Percentiles rank a stretch among this genome's conserved stretches.
phyloP scores from a whole-genome alignment of 2,329 filamentous ascomycete species.

The Ascochyta koolunga region DNA sequence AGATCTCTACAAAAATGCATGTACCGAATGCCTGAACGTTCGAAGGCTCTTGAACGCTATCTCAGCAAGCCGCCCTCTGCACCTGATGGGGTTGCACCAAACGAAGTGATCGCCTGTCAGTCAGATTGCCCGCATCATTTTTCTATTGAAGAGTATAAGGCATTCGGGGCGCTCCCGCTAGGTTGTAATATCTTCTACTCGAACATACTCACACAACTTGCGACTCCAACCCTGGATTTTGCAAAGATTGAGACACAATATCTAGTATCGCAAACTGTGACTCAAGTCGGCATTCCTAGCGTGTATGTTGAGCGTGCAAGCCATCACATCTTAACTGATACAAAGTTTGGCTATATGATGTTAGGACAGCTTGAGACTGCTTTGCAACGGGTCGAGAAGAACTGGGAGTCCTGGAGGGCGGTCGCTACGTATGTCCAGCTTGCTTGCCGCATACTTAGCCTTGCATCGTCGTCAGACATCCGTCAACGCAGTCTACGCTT shows the following conservation, averaged over 20 bases:
- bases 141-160: slow-evolving; percentile 61
- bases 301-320: slow-evolving; percentile 32
- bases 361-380: slow-evolving; percentile 23
- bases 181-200: slow-evolving; percentile 60
- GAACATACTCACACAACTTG: slow-evolving; percentile 62
- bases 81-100: slow-evolving; percentile 49
- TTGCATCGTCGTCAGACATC: slow-evolving; percentile 37
- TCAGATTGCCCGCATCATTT: slow-evolving; percentile 56
- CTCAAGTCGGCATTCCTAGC: slow-evolving; percentile 53
- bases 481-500: slow-evolving; percentile 34
- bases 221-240: slow-evolving; percentile 56
- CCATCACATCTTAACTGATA: slow-evolving; percentile 48
- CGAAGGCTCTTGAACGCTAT: slow-evolving; percentile 49
- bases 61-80: slow-evolving; percentile 41
- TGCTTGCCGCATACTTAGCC: slow-evolving; percentile 51
- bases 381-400: slow-evolving; percentile 21
- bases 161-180: slow-evolving; percentile 56
- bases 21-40: slow-evolving; percentile 47
- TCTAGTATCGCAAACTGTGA: slow-evolving; percentile 57
- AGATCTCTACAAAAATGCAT: slow-evolving; percentile 45
- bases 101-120: slow-evolving; percentile 54
- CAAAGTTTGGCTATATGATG: slow-evolving; percentile 38
- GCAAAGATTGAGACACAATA: slow-evolving; percentile 56
- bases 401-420: slow-evolving; percentile 50
- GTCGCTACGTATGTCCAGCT: slow-evolving; percentile 52